phyloP scores from a whole-genome alignment of 164 flowering plant species.

The Nymphaea colorata region DNA sequence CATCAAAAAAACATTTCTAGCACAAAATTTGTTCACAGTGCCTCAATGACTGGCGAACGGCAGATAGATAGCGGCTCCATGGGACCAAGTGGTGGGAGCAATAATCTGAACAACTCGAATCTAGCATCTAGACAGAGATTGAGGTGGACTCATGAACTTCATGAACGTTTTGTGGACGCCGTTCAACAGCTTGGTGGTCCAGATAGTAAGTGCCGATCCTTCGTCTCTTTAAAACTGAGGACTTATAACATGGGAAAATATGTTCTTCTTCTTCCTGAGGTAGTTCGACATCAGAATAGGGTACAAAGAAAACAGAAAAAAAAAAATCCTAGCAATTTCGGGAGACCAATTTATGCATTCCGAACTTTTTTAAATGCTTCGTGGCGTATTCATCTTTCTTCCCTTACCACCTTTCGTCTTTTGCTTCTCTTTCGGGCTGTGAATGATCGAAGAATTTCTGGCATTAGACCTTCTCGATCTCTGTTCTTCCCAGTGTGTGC shows the following conservation, averaged over 20 bases:
- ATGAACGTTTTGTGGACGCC: constrained; percentile 91
- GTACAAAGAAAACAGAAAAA: neutral
- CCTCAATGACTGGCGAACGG: constrained; percentile 23
- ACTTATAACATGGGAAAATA: too few relatives aligned
- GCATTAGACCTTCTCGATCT: neutral
- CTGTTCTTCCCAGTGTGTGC: neutral
- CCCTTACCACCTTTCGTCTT: neutral
- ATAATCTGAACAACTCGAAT: constrained; percentile 30
- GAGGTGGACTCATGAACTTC: constrained; percentile 95
- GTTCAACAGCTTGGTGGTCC: constrained; percentile 95
- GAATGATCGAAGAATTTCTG: neutral
- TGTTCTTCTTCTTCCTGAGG: neutral
- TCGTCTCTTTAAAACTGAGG: neutral
- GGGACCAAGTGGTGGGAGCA: constrained; percentile 34
- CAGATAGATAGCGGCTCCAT: constrained; percentile 26
- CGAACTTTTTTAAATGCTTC: neutral
- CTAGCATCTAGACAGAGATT: constrained; percentile 72
- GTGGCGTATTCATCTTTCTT: neutral
- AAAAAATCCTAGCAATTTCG: neutral
- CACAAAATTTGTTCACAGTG: constrained; percentile 21
- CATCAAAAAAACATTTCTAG: constrained; percentile 26
- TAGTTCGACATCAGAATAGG: neutral
- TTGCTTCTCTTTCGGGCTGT: neutral
- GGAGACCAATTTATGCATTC: neutral
- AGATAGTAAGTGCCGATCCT: constrained; percentile 49